These are phyloP conservation scores for Wickerhamomyces subpelliculosus DNA, from an alignment of 805 yeast species.

Conservation along the genomic window DNA sequence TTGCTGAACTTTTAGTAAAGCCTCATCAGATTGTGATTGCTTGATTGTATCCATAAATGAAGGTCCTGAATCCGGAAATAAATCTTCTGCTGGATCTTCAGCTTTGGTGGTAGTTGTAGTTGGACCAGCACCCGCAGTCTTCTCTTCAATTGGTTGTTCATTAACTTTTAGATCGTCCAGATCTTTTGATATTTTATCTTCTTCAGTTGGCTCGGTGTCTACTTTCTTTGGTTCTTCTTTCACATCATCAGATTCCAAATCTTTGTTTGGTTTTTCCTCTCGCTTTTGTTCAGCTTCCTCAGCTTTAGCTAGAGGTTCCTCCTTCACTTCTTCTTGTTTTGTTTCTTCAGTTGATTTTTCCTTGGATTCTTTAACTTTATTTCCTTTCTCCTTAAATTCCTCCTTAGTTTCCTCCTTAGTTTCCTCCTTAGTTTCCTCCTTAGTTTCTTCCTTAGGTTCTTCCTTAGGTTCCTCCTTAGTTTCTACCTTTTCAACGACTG, in stretches of 20 bases:
- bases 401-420: conserved; percentile 3
- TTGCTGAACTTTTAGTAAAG: conserved; percentile 23
- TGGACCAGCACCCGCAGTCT: background rate
- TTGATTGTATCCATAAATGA: conserved; percentile 22
- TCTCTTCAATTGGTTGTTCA: background rate
- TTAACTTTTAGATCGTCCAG: background rate
- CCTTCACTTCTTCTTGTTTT: conserved; percentile 1
- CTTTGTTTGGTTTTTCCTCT: conserved; percentile 3
- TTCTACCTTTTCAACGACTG: conserved; percentile 10
- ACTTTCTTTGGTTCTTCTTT: background rate
- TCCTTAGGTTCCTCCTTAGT: conserved; percentile 2
- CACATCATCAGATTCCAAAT: conserved; percentile 8
- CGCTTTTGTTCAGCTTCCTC: conserved; percentile 1
- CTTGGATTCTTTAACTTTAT: conserved; percentile 6
- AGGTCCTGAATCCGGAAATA: conserved; percentile 13
- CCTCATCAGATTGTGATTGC: conserved; percentile 10
- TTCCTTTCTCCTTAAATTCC: conserved; percentile 3
- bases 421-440: conserved; percentile 8
- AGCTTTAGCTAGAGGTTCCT: conserved; percentile 2
- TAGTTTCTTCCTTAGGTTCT: conserved; percentile 4
- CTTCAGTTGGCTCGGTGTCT: background rate
- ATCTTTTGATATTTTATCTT: background rate
- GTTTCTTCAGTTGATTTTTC: conserved; percentile 3
- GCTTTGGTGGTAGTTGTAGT: background rate
- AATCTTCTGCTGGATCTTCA: background rate